These are phyloP conservation scores for Cinnamomum chago DNA, from an alignment of 164 flowering plant species.

Conservation along the genomic window DNA sequence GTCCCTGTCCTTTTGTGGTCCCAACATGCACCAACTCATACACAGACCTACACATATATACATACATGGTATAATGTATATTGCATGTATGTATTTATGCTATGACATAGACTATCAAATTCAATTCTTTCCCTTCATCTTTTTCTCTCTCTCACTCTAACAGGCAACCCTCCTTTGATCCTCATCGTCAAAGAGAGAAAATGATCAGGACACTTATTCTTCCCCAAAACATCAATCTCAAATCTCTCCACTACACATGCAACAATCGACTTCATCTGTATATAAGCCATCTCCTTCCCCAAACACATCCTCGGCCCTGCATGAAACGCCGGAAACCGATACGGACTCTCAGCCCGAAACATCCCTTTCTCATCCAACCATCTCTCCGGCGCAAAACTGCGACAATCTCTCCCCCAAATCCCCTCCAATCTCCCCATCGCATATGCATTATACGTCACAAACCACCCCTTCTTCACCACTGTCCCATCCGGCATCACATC, in stretches of 20 bases:
- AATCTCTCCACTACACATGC: constrained; percentile 46
- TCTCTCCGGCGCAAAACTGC: constrained; percentile 43
- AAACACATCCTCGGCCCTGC: constrained; percentile 53
- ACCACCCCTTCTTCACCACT: constrained; percentile 37
- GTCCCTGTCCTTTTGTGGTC: no score
- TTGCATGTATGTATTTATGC: no score
- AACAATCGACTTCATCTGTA: constrained; percentile 52
- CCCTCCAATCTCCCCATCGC: constrained; percentile 58
- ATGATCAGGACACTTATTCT: constrained; percentile 34
- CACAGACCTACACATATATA: no score
- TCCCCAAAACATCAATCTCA: constrained; percentile 28
- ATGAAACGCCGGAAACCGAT: constrained; percentile 37
- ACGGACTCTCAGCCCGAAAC: constrained; percentile 36
- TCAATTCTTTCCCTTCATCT: constrained; percentile 8
- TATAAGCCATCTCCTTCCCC: constrained; percentile 56
- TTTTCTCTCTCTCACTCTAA: background rate
- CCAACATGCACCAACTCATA: no score
- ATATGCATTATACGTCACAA: constrained; percentile 31
- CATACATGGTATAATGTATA: no score
- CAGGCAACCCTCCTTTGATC: constrained; percentile 46
- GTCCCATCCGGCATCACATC: constrained; percentile 61
- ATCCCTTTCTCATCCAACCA: constrained; percentile 40
- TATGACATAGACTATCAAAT: no score
- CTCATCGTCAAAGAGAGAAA: constrained; percentile 26
- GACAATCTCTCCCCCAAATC: constrained; percentile 53